Base-by-base conservation (phyloP, 148 eudicot species). In the Bassia scoparia region DNA sequence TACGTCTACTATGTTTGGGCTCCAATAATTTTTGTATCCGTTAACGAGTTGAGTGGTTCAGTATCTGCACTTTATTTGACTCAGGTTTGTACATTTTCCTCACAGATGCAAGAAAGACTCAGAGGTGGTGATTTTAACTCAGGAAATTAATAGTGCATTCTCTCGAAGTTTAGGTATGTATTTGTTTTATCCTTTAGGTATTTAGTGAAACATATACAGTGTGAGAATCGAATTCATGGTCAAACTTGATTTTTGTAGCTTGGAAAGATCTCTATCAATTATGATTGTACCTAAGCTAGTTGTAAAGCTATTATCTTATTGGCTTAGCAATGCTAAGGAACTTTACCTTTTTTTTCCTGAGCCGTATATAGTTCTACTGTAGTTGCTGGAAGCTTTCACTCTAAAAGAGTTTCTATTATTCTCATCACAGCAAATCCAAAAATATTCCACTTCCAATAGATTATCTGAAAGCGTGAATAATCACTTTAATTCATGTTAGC, bases 91-190 rank as follows among this genome's bases (percentile, higher is more conserved):
- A 71, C 67, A 35, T 75, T 18, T 70, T n/a, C n/a, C 24, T 71
- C 52, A 48, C 77, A 86, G 89, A 68, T 75, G 68, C 52, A 62
- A 75, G 18, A 81, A 83, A 50, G 86, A 79, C 53, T 77, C 68
- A 18, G 68, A 61, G 20, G 34, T 80, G 68, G 66, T 87, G 76
- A 79, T 78, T 61, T 71, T 93, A 73, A 89, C 95, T 46, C 74
- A 76, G 74, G 85, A 80, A 78, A 89, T 84, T 30, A 85, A 88
- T 59, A 93, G 98, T 85, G 95, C 95, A 76, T 87, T 87, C 78
- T 83, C 84, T 74, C 98, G 97, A 23, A 69, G 53, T 93, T 93
- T 81, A 90, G 96, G 98, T 93, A 85, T 74, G 80, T 58, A 70
- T 70, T 66, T 74, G 80, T 58, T 75, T 70, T 66, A 15, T 37